Evolutionary conservation across 2,329 filamentous ascomycete species (phyloP).

Genomic region (Grosmannia clavigera): DNA sequence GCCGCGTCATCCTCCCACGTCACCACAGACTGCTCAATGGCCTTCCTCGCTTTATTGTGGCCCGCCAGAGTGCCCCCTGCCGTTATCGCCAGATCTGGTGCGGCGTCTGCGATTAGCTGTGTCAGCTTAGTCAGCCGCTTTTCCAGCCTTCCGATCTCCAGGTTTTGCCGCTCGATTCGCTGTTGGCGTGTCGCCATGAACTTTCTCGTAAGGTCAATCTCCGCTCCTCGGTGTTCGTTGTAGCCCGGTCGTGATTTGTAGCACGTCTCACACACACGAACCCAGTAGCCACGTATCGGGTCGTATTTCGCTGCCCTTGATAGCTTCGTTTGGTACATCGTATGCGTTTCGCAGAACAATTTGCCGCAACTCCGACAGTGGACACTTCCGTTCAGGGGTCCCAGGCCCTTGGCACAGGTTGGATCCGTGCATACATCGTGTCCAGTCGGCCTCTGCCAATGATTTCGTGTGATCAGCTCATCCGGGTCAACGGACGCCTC

Average conservation of each 20-base stretch:
- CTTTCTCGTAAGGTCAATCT: conserved; percentile 57
- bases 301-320: conserved; percentile 83
- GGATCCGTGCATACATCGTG: conserved; percentile 81
- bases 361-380: conserved; percentile 91
- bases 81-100: conserved; percentile 21
- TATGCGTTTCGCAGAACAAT: conserved; percentile 93
- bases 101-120: conserved; percentile 61
- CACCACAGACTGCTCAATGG: conserved; percentile 82
- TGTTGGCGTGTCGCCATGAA: conserved; percentile 64
- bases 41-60: conserved; percentile 64
- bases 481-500: conserved; percentile 58
- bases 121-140: conserved; percentile 87
- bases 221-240: conserved; percentile 68
- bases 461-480: conserved; percentile 72
- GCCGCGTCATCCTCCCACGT: conserved; percentile 86
- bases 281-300: conserved; percentile 83
- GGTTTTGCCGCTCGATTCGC: conserved; percentile 68
- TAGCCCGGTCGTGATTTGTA: conserved; percentile 95
- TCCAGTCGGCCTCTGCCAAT: conserved; percentile 72
- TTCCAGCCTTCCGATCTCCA: conserved; percentile 82
- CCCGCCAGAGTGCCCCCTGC: conserved; percentile 34
- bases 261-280: conserved; percentile 94
- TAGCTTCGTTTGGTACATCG: conserved; percentile 99
- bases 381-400: conserved; percentile 67
- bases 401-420: conserved; percentile 67